Conservation (phyloP, 2,329 filamentous ascomycete species). For the Cryoendolithus antarcticus region DNA sequence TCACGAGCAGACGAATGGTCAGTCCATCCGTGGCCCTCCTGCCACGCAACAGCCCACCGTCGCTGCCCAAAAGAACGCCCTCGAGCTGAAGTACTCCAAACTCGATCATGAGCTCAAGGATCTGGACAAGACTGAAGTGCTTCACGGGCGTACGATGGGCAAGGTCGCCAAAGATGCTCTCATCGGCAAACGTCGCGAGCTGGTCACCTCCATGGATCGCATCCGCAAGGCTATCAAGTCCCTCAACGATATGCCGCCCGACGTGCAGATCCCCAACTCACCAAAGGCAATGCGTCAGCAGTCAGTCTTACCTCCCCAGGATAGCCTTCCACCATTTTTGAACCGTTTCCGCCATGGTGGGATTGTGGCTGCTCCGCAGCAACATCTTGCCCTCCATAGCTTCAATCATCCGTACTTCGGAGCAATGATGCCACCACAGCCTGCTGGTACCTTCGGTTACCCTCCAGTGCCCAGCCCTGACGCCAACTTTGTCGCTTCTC, state of each 20-base stretch:
- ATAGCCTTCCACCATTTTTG: slow-evolving; percentile 13
- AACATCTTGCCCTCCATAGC: slow-evolving; percentile 1
- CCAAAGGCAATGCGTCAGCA: slow-evolving; percentile 13
- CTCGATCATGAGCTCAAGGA: slow-evolving; percentile 24
- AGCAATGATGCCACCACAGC: not conserved
- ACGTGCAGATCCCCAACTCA: slow-evolving; percentile 12
- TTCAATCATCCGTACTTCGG: not conserved
- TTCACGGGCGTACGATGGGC: slow-evolving; percentile 22
- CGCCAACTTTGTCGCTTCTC: slow-evolving; percentile 9
- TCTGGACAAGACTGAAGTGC: slow-evolving; percentile 26
- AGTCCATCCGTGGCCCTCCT: not conserved
- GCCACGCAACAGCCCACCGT: slow-evolving; percentile 12
- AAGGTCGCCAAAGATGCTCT: slow-evolving; percentile 20
- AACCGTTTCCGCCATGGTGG: slow-evolving; percentile 9
- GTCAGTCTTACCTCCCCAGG: slow-evolving; percentile 12
- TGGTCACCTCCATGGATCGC: slow-evolving; percentile 21
- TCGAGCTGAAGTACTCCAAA: slow-evolving; percentile 25
- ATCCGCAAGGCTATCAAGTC: slow-evolving; percentile 24
- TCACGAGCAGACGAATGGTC: not conserved
- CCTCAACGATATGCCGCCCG: slow-evolving; percentile 14
- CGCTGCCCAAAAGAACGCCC: slow-evolving; percentile 20
- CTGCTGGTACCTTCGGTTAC: not conserved
- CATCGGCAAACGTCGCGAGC: slow-evolving; percentile 20
- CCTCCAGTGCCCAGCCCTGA: slow-evolving; percentile 9
- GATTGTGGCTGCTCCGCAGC: not conserved